Evolutionary conservation across 495 filamentous ascomycete species (phyloP).

Genomic region (Neurospora sp.): DNA sequence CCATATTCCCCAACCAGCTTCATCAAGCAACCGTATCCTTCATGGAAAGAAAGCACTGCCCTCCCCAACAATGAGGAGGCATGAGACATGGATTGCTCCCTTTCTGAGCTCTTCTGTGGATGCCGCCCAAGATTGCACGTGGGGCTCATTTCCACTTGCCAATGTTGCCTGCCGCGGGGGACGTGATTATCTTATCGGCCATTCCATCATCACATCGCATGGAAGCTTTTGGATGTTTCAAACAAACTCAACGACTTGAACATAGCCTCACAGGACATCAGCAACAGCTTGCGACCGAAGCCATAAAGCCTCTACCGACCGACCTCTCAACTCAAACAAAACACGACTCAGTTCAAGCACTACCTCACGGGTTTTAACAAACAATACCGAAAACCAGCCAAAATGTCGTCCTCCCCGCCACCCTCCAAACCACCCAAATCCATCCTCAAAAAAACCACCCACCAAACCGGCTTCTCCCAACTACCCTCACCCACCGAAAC

Average conservation of each 20-base stretch:
- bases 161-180: neutral
- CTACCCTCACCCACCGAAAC: neutral
- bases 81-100: neutral
- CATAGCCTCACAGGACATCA: neutral
- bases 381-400: neutral
- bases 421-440: slow-evolving; percentile 27
- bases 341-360: neutral
- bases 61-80: neutral
- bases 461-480: neutral
- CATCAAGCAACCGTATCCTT: neutral
- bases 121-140: neutral
- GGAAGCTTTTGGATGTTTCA: neutral
- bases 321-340: neutral
- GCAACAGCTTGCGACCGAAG: neutral
- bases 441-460: slow-evolving; percentile 45
- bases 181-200: neutral
- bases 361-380: neutral
- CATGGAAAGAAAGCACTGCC: neutral
- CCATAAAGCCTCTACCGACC: neutral
- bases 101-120: neutral
- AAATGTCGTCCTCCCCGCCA: neutral
- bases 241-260: neutral
- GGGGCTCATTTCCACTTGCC: neutral
- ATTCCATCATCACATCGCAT: neutral
- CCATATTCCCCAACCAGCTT: neutral